Conservation (phyloP, 129 eudicot genomes). For the Ambrosia trifida region DNA sequence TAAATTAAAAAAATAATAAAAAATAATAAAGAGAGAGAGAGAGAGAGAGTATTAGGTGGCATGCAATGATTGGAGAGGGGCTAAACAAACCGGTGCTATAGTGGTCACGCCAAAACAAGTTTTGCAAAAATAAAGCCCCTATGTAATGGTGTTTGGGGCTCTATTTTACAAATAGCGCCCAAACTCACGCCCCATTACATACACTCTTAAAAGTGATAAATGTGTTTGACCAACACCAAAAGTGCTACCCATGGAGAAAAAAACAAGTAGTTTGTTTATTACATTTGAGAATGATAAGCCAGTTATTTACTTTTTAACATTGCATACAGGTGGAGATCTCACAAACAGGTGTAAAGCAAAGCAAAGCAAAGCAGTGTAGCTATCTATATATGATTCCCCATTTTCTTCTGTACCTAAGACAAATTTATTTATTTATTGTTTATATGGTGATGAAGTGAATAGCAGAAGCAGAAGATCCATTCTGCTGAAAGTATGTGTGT, state of each 20-base stretch:
- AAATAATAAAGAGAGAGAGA: no score
- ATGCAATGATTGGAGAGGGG: no score
- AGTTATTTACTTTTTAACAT: not conserved
- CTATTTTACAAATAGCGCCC: no score
- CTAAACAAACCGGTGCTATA: no score
- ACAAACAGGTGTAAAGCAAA: not conserved
- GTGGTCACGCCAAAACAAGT: no score
- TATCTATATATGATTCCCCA: not conserved
- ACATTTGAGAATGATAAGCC: not conserved
- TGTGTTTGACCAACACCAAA: not conserved
- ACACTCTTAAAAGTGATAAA: no score
- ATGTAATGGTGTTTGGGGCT: no score
- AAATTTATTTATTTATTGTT: not conserved
- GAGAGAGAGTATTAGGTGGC: no score
- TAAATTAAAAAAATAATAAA: no score
- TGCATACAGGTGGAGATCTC: conserved; percentile 7
- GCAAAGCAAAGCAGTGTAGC: not conserved
- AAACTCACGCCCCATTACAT: no score
- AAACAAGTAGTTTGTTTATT: not conserved
- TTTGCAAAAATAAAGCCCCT: no score
- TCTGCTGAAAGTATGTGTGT: not conserved
- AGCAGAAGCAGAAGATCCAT: not conserved
- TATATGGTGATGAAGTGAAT: not conserved
- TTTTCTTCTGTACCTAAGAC: not conserved
- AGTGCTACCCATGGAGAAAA: not conserved